These are phyloP conservation scores for Colletotrichum sp. DNA, from an alignment of 2,329 filamentous ascomycete genomes.

Conservation along the genomic window DNA sequence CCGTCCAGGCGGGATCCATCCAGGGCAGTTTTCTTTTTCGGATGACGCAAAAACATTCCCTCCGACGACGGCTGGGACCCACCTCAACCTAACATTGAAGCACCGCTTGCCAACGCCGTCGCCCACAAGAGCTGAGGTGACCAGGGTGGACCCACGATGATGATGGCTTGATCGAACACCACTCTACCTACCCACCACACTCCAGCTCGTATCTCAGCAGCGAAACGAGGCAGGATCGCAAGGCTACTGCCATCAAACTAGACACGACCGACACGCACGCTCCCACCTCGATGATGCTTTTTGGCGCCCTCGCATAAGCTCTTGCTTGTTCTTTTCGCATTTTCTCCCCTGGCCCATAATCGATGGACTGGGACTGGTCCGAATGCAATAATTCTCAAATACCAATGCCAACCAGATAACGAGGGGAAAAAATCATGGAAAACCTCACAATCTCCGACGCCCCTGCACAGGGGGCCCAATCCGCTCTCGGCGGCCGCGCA, in stretches of 20 bases:
- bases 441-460: slow-evolving; percentile 56
- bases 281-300: background rate
- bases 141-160: slow-evolving; percentile 8
- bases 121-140: background rate
- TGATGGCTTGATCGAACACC: slow-evolving; percentile 10
- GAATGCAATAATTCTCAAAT: slow-evolving; percentile 16
- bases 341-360: background rate
- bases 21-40: background rate
- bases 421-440: slow-evolving; percentile 47
- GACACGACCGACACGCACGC: background rate
- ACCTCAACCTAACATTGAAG: background rate
- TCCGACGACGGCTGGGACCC: background rate
- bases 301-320: background rate
- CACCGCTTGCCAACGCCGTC: background rate
- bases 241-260: background rate
- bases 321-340: background rate
- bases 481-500: slow-evolving; percentile 32
- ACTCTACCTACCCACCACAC: background rate
- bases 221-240: background rate
- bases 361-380: slow-evolving; percentile 18
- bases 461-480: slow-evolving; percentile 43
- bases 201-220: background rate
- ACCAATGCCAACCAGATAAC: slow-evolving; percentile 21
- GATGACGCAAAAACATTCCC: background rate
- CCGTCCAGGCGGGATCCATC: background rate